Evolutionary conservation across 768 basidiomycete species (phyloP).

Genomic region (Termitomyces bulborhizus): DNA sequence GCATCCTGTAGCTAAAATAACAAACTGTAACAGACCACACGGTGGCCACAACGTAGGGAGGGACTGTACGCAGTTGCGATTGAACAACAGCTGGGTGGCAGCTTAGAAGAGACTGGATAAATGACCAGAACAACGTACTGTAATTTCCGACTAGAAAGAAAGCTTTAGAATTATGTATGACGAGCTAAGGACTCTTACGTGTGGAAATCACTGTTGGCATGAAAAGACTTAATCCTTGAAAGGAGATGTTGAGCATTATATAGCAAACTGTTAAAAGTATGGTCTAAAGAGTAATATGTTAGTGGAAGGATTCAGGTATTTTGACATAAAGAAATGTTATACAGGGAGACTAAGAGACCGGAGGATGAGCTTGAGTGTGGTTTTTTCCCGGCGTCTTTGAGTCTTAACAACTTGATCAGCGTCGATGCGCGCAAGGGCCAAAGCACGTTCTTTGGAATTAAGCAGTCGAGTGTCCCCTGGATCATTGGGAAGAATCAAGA

Average conservation of each 20-base stretch:
- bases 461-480: conserved; percentile 28
- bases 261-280: conserved; percentile 17
- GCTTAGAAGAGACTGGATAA: background rate
- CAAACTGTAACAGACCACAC: conserved; percentile 31
- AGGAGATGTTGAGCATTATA: conserved; percentile 22
- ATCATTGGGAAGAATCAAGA: conserved; percentile 29
- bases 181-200: conserved; percentile 23
- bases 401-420: conserved; percentile 26
- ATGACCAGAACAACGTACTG: conserved; percentile 15
- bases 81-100: conserved; percentile 32
- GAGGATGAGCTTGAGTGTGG: conserved; percentile 21
- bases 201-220: conserved; percentile 38
- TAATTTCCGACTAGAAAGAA: conserved; percentile 14
- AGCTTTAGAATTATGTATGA: background rate
- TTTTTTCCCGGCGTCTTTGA: conserved; percentile 22
- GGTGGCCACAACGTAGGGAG: conserved; percentile 35
- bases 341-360: conserved; percentile 28
- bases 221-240: conserved; percentile 23
- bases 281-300: conserved; percentile 10
- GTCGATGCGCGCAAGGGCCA: conserved; percentile 29
- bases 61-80: conserved; percentile 44
- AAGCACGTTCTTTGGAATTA: conserved; percentile 23
- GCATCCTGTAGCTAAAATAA: conserved; percentile 30
- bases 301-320: background rate
- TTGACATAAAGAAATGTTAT: background rate